Evolutionary conservation across 352 stramenopile genomes (phyloP), one percentile per base, ranked within the genome.

Genomic region (Globisporangium paroecandrum): DNA sequence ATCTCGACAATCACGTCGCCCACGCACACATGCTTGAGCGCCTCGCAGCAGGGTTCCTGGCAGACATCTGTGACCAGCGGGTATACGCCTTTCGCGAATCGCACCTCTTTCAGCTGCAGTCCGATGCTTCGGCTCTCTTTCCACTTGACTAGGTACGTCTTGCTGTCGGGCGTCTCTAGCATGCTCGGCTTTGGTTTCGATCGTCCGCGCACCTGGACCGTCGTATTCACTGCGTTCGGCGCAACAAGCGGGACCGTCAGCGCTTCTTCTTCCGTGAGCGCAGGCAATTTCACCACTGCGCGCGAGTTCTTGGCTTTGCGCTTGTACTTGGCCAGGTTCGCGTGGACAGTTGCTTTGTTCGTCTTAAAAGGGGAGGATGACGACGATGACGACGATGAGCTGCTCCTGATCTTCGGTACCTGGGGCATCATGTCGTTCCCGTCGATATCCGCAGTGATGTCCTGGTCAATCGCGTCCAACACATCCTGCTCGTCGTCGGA

Each of bases 1-100:
- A 96, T 94, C 72, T 96, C 88, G 34, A 96, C 71, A 57, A 96
- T 92, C 61, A 96, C 74, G 62, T 96, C 88, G 15, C 88, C 88
- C 18, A 94, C 73, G 65, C 83, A 91, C 66, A 96, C 87, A 74
- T 94, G 88, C 64, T 89, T 88, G 38, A 96, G 70, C 58, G 80
- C 58, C 64, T 94, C 88, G 65, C 88, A 96, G 74, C 88, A 96
- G 29, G 88, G 72, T 65, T 94, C 81, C 54, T 93, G 89, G 66
- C 88, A 96, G 36, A 96, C 85, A 34, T 93, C 83, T 2, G 80
- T 89, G 38, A 96, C 85, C 2, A 96, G 69, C 22, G 88, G 88
- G 64, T 86, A 96, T n/a, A 79, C 83, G 25, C 85, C 86, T 64
- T 93, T 94, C 5, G 73, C 79, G 13, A 93, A 77, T 10, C 82